phyloP scores from a whole-genome alignment of 1,139 yeast genomes.

The Yamadazyma mexicana region DNA sequence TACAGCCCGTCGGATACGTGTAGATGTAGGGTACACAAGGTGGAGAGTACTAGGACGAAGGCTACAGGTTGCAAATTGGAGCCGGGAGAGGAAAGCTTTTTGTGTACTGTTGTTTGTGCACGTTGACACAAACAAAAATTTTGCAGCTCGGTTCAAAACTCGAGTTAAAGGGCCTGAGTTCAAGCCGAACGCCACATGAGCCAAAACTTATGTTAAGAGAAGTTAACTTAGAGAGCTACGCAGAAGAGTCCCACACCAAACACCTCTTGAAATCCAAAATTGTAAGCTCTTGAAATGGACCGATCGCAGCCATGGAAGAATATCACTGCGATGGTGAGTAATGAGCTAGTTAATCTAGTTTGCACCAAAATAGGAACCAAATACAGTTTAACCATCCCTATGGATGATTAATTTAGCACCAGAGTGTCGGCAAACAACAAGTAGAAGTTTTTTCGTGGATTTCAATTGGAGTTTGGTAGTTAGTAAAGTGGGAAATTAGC shows the following conservation, averaged over 20 bases:
- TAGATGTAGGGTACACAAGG: too few species aligned
- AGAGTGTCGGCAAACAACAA: constrained; percentile 88
- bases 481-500: too few species aligned
- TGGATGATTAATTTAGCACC: constrained; percentile 59
- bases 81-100: too few species aligned
- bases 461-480: background rate
- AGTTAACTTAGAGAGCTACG: background rate
- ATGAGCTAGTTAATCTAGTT: constrained; percentile 73
- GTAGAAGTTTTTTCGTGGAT: background rate
- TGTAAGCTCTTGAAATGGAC: constrained; percentile 65
- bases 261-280: constrained; percentile 18
- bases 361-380: constrained; percentile 96
- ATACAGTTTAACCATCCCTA: constrained; percentile 40
- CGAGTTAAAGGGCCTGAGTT: too few species aligned
- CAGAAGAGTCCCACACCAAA: background rate
- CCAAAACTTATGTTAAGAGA: too few species aligned
- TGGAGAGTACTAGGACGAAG: too few species aligned
- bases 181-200: too few species aligned
- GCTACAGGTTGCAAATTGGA: too few species aligned
- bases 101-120: too few species aligned
- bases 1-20: too few species aligned
- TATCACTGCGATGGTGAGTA: constrained; percentile 68
- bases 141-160: too few species aligned
- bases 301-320: constrained; percentile 40
- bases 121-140: too few species aligned